Evolutionary conservation across 352 stramenopile genomes (phyloP), one percentile per base, ranked within the genome.

Genomic region (Nothophytophthora sp.): DNA sequence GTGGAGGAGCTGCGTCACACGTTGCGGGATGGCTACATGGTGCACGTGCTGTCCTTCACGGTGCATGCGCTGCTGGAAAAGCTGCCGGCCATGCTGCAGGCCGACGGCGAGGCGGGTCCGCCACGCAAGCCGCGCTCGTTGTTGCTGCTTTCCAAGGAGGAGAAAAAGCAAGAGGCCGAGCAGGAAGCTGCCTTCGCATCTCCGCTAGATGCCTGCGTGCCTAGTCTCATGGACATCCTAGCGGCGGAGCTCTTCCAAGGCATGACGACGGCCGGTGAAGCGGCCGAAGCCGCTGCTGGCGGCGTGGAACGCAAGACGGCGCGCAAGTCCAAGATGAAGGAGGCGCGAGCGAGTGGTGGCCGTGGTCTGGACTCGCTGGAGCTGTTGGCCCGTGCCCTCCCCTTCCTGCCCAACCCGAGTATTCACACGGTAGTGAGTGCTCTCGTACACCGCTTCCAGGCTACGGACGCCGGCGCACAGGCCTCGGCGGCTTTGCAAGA

Each of bases 241-340:
- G 67, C 87, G 4, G 77, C 87, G 13, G 82, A 96, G 36, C 40
- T 96, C 32, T 96, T 95, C 67, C 80, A 88, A 20, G 70, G 60
- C n/a, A 73, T 73, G 60, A 70, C 55, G 8, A 67, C 49, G 7
- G 63, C 67, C 19, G 48, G 47, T 9, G 64, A 73, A 29, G 64
- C 59, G 19, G 60, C 64, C 1, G 64, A 73, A 28, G 64, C 64
- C 36, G 60, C 64, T 33, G 60, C 64, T 45, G 64, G 60, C 25
- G 60, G 64, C 11, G 55, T 67, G 24, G 60, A 70, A 67, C 40
- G 69, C 71, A 40, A 70, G 51, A 80, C 51, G 57, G 85, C 27
- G 50, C 73, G 39, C 47, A 92, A 96, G 55, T 95, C 86, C 38
- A 95, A 96, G 61, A 96, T 92, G 63, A 93, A 94, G 61, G 88